phyloP scores from a whole-genome alignment of 495 filamentous ascomycete species.

The Hypoxylon intermedium region DNA sequence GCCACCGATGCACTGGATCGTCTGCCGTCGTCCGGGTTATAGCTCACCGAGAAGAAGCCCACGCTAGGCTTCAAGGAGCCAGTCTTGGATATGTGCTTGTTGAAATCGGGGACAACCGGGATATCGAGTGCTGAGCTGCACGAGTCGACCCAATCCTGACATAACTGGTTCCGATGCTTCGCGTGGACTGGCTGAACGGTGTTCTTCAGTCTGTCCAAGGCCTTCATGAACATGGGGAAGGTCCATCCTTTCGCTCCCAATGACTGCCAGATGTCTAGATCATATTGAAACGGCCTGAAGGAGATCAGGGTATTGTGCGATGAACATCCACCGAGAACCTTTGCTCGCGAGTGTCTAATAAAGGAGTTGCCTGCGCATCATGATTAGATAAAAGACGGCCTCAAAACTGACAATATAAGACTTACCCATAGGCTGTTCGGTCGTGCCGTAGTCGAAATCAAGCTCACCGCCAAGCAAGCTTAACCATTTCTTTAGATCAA shows the following conservation, averaged over 20 bases:
- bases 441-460: slow-evolving; percentile 87
- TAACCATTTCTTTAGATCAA: slow-evolving; percentile 82
- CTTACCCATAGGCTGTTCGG: slow-evolving; percentile 78
- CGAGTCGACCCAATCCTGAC: slow-evolving; percentile 80
- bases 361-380: slow-evolving; percentile 69
- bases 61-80: slow-evolving; percentile 74
- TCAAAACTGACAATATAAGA: slow-evolving; percentile 10
- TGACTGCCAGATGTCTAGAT: slow-evolving; percentile 73
- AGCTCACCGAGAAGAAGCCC: slow-evolving; percentile 84
- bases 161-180: slow-evolving; percentile 80
- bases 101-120: slow-evolving; percentile 80
- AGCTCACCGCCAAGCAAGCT: slow-evolving; percentile 78
- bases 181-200: slow-evolving; percentile 79
- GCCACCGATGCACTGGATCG: slow-evolving; percentile 82
- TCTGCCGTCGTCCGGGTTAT: slow-evolving; percentile 80
- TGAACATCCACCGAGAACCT: slow-evolving; percentile 85
- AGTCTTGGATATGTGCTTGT: slow-evolving; percentile 71
- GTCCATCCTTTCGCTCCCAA: slow-evolving; percentile 76
- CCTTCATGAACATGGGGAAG: slow-evolving; percentile 76
- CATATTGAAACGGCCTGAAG: slow-evolving; percentile 82
- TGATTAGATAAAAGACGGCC: slow-evolving; percentile 26
- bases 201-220: slow-evolving; percentile 78
- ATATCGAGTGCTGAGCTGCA: slow-evolving; percentile 76
- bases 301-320: slow-evolving; percentile 88
- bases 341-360: slow-evolving; percentile 84